Evolutionary conservation across 768 basidiomycete species (phyloP), one percentile per base, ranked within the genome.

Genomic region (Russula ochroleuca): DNA sequence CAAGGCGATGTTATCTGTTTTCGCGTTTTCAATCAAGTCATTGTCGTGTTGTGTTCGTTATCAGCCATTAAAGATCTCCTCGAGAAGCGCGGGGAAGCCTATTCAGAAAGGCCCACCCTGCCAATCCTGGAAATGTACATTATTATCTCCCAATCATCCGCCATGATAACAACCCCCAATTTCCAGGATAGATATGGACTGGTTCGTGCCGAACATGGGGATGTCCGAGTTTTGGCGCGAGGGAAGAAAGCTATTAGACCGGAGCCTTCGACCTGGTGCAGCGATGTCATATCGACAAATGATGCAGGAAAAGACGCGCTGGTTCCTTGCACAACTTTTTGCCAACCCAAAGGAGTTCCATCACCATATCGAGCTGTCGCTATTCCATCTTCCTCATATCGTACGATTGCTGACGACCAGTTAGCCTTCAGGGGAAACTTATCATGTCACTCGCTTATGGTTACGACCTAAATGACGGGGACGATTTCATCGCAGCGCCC

Each of bases 41-140:
- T 81, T 70, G 67, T 85, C 51, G 72, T 86, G 56, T 72, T 85
- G 37, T 81, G 78, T 70, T 78, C 78, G 57, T 60, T 75, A 63
- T 73, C 77, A 59, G 78, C 76, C 6, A 75, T 78, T 33, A 74
- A 75, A 11, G 82, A 80, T 57, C 71, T 85, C 28, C 73, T 86
- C 37, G 83, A 84, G 43, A 83, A 78, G 68, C 77, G 82, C 53
- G 79, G 83, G 58, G 69, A 77, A 19, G 2, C 17, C 1, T 57
- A 62, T 6, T 33, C 64, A 10, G 60, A 62, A 37, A 33, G 64
- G 9, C 40, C 61, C 7, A 10, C 19, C 3, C 11, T 65, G 2
- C 49, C 64, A 17, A 48, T 66, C 1, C 14, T 37, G 11, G 57
- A 60, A 5, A 43, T 57, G 65, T 57, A 19, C 13, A 15, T 14